These are phyloP conservation scores for Colletotrichum sp. DNA, from an alignment of 2,329 filamentous ascomycete genomes.

Conservation along the genomic window DNA sequence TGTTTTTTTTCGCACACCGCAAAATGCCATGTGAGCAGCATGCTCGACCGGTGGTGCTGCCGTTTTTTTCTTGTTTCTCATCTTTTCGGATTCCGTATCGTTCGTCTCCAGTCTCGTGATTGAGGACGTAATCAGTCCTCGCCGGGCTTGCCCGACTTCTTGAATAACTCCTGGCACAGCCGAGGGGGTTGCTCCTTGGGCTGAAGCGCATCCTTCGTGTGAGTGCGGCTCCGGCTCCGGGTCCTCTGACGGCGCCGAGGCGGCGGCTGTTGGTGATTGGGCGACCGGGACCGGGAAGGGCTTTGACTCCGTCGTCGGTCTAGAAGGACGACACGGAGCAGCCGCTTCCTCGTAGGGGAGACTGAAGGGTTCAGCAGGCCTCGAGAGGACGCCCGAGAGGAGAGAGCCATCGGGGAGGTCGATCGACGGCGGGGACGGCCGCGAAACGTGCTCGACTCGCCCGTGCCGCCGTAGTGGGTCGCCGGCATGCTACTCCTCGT, in stretches of 20 bases:
- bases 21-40: neutral
- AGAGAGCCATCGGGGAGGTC: conserved; percentile 35
- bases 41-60: neutral
- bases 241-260: conserved; percentile 40
- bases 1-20: neutral
- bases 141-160: neutral
- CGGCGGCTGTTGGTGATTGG: conserved; percentile 33
- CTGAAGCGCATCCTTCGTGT: conserved; percentile 3
- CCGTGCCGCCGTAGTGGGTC: conserved; percentile 39
- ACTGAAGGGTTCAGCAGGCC: conserved; percentile 32
- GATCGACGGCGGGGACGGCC: conserved; percentile 45
- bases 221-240: conserved; percentile 39
- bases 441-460: conserved; percentile 47
- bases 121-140: neutral
- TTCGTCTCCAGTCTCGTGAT: neutral
- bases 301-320: conserved; percentile 49
- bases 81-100: neutral
- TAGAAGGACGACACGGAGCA: conserved; percentile 45
- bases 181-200: conserved; percentile 1
- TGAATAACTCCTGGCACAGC: conserved; percentile 4
- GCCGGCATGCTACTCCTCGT: conserved; percentile 35
- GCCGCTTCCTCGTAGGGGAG: conserved; percentile 45
- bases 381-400: conserved; percentile 36
- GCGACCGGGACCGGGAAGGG: conserved; percentile 42
- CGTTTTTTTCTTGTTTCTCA: neutral